These are phyloP conservation scores for Skeletonema costatum DNA, from an alignment of 108 stramenopile species.

Conservation along the genomic window DNA sequence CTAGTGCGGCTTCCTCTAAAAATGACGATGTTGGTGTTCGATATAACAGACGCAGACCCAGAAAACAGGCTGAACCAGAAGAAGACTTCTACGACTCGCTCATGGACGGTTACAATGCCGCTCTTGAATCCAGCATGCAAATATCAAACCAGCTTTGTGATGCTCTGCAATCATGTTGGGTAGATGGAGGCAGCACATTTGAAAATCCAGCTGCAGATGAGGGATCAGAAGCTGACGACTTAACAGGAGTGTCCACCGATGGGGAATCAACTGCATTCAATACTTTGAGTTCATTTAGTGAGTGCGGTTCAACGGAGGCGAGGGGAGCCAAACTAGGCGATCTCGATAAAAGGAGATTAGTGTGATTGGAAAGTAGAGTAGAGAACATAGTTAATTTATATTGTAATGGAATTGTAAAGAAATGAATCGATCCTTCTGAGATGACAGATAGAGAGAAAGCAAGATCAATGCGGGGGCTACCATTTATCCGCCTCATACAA, in stretches of 20 bases:
- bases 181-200: background rate
- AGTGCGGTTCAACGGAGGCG: background rate
- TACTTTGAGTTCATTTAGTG: background rate
- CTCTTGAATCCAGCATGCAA: background rate
- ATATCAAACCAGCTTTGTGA: background rate
- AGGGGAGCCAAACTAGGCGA: background rate
- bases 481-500: too few species aligned
- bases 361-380: background rate
- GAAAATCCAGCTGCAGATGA: background rate
- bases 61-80: background rate
- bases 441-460: too few species aligned
- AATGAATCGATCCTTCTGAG: too few species aligned
- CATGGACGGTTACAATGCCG: background rate
- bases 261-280: slow-evolving; percentile 7
- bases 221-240: background rate
- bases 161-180: background rate
- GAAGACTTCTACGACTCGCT: background rate
- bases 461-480: too few species aligned
- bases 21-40: background rate
- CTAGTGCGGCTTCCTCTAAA: background rate
- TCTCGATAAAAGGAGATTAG: background rate
- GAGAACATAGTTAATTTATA: background rate
- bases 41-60: background rate
- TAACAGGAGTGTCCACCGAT: background rate
- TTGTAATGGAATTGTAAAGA: too few species aligned